These are phyloP conservation scores for Ammopiptanthus mongolicus DNA, from an alignment of 306 rosid species.

Conservation along the genomic window DNA sequence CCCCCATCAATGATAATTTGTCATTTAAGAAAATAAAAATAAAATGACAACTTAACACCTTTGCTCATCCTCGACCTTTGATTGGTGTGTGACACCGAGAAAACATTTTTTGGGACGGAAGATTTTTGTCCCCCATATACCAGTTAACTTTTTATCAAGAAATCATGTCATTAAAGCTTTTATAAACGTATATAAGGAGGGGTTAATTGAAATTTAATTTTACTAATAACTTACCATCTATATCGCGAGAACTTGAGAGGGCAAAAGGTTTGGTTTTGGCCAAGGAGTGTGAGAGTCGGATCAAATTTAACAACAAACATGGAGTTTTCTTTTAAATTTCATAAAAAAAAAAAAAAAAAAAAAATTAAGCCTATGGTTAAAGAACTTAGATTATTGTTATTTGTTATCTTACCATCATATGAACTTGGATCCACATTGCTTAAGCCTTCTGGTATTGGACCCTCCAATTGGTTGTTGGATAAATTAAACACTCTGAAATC, in stretches of 20 bases:
- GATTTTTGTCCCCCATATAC: too few relatives aligned
- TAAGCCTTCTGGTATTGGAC: constrained; percentile 49
- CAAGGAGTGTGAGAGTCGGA: not conserved
- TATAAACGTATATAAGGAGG: not conserved
- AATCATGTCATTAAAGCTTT: too few relatives aligned
- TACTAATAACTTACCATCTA: too few relatives aligned
- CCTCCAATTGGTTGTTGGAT: constrained; percentile 50
- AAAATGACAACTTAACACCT: too few relatives aligned
- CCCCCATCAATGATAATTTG: too few relatives aligned
- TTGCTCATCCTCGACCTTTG: too few relatives aligned
- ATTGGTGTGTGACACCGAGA: too few relatives aligned
- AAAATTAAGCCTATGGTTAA: not conserved
- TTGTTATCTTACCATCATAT: constrained; percentile 39
- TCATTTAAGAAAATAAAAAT: too few relatives aligned
- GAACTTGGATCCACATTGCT: constrained; percentile 20
- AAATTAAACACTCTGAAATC: constrained; percentile 40
- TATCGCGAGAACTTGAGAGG: not conserved
- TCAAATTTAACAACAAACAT: not conserved
- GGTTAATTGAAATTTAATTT: not conserved
- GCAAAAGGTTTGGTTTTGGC: not conserved
- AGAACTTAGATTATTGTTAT: not conserved
- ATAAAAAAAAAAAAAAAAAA: not conserved
- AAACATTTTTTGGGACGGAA: too few relatives aligned
- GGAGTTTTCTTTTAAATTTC: not conserved
- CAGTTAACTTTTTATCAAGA: not conserved